A percentile compares a stretch with the other conserved stretches of the same genome.
Evolutionary conservation across 169 alveolate species (phyloP).

Genomic region (Eimeria falciformis): DNA sequence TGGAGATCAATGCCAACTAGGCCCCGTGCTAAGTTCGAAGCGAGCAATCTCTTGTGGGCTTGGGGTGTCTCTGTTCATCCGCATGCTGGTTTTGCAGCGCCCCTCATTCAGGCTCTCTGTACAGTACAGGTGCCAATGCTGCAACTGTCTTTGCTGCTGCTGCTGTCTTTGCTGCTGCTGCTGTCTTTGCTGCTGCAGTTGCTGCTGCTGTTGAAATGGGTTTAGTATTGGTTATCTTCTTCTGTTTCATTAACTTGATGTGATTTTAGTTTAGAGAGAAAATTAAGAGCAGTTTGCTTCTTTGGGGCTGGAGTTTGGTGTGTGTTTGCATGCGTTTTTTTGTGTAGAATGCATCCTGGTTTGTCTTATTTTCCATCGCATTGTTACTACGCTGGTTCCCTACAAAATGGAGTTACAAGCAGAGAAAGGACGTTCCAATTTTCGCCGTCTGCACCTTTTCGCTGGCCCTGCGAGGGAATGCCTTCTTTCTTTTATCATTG

Average conservation of each 20-base stretch:
- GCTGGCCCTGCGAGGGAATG: constrained; percentile 50
- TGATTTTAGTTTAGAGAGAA: background rate
- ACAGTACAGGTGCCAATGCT: constrained; percentile 93
- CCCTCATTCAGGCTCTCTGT: constrained; percentile 94
- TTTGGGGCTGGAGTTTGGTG: background rate
- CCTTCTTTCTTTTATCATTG: constrained; percentile 17
- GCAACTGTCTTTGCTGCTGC: background rate
- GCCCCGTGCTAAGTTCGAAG: constrained; percentile 97
- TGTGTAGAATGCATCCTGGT: constrained; percentile 95
- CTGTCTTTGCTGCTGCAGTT: background rate
- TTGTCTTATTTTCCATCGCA: constrained; percentile 95
- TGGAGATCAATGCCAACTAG: constrained; percentile 97
- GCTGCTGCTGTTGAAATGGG: background rate
- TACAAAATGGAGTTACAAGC: constrained; percentile 94
- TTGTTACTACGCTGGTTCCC: constrained; percentile 95
- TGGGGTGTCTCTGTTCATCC: constrained; percentile 86
- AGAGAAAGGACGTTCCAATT: constrained; percentile 87
- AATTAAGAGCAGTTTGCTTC: background rate
- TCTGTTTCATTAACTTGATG: background rate
- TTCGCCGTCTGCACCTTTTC: background rate
- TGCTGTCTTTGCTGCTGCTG: background rate
- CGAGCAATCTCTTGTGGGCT: constrained; percentile 95
- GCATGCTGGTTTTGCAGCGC: constrained; percentile 52
- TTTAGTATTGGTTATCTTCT: too few species aligned
- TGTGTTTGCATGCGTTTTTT: background rate